Conservation (phyloP, 1,284 basidiomycete species). For the Rhodofomes roseus region DNA sequence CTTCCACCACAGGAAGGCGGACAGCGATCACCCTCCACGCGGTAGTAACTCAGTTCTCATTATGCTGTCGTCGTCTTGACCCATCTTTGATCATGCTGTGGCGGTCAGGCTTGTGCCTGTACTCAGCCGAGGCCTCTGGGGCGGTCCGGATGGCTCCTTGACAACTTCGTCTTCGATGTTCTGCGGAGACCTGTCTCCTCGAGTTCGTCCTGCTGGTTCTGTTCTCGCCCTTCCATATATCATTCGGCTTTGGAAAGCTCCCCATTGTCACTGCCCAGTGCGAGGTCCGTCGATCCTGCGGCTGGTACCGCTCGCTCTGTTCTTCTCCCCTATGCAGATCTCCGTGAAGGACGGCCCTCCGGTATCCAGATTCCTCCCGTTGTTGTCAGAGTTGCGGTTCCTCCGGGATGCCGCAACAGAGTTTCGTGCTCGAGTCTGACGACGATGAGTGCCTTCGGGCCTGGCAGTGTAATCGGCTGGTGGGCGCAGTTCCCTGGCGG, state of each 20-base stretch:
- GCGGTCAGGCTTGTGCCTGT: slow-evolving; percentile 21
- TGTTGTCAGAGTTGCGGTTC: slow-evolving; percentile 21
- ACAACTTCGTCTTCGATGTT: slow-evolving; percentile 12
- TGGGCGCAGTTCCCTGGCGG: slow-evolving; percentile 11
- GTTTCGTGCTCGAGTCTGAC: slow-evolving; percentile 23
- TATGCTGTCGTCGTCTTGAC: slow-evolving; percentile 9
- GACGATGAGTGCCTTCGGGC: slow-evolving; percentile 11
- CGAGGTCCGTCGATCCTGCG: slow-evolving; percentile 14
- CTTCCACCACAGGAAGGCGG: slow-evolving; percentile 30
- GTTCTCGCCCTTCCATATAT: slow-evolving; percentile 15
- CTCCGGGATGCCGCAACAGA: slow-evolving; percentile 24
- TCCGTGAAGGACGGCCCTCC: slow-evolving; percentile 10
- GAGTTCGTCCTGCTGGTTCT: slow-evolving; percentile 5
- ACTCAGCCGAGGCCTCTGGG: slow-evolving; percentile 17
- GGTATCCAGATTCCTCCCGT: slow-evolving; percentile 21
- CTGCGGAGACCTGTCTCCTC: slow-evolving; percentile 20
- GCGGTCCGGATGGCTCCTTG: background rate
- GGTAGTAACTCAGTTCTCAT: slow-evolving; percentile 22
- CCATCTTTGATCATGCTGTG: slow-evolving; percentile 13
- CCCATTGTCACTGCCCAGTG: slow-evolving; percentile 3
- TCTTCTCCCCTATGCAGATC: slow-evolving; percentile 9
- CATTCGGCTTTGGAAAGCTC: slow-evolving; percentile 15
- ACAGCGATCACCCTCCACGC: slow-evolving; percentile 21
- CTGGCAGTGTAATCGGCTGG: slow-evolving; percentile 19
- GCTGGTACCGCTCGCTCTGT: slow-evolving; percentile 16